phyloP scores from a whole-genome alignment of 345 rosid genomes.

The Erucastrum elatum region DNA sequence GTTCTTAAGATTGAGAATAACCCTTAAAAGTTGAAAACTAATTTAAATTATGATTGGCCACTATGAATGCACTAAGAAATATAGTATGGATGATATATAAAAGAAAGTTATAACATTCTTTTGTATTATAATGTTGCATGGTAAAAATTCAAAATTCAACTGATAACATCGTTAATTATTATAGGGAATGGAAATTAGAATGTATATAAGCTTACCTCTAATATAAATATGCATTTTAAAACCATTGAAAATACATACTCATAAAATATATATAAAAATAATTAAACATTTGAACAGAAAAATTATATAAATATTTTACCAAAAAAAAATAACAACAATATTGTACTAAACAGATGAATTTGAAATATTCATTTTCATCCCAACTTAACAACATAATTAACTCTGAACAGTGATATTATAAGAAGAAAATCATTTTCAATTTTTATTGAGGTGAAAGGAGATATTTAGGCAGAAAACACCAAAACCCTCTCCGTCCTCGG shows the following conservation, averaged over 20 bases:
- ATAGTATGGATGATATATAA: neutral
- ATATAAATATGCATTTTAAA: too few relatives aligned
- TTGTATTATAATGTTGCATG: neutral
- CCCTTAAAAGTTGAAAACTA: neutral
- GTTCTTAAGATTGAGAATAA: too few relatives aligned
- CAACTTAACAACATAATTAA: neutral
- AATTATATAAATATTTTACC: too few relatives aligned
- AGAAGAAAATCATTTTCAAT: neutral
- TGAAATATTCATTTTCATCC: neutral
- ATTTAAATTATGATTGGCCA: neutral
- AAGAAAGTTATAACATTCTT: neutral
- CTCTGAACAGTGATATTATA: neutral
- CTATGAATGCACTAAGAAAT: neutral
- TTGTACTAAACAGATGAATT: neutral
- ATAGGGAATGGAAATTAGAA: too few relatives aligned
- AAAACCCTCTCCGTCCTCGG: conserved; percentile 30
- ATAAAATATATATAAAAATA: too few relatives aligned
- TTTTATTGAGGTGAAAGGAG: conserved; percentile 2
- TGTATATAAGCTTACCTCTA: too few relatives aligned
- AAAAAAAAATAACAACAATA: neutral
- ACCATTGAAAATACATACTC: too few relatives aligned
- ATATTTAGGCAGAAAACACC: conserved; percentile 34
- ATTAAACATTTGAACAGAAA: too few relatives aligned
- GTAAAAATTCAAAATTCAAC: neutral
- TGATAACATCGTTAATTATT: too few relatives aligned